phyloP scores from a whole-genome alignment of 352 stramenopile genomes.

The Pythium diclinum region DNA sequence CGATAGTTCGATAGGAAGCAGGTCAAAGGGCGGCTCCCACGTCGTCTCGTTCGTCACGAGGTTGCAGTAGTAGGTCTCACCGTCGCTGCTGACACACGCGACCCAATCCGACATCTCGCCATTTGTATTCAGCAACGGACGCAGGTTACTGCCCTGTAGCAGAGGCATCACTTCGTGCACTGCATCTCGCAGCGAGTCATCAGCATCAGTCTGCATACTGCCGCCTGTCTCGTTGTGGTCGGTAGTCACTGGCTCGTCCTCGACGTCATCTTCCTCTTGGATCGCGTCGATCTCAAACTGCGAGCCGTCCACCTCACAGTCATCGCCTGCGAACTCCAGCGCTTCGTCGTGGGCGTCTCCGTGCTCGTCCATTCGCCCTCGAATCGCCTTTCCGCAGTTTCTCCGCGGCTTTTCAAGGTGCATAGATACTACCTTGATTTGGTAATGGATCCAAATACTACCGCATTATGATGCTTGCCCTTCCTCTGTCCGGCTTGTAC shows the following conservation, averaged over 20 bases:
- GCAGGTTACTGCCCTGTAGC: slow-evolving; percentile 7
- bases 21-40: slow-evolving; percentile 32
- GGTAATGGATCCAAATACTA: too few relatives aligned
- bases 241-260: background rate
- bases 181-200: background rate
- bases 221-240: background rate
- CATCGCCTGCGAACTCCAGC: background rate
- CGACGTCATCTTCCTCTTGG: slow-evolving; percentile 10
- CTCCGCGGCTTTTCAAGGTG: slow-evolving; percentile 2
- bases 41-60: slow-evolving; percentile 39
- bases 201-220: background rate
- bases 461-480: too few relatives aligned
- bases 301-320: background rate
- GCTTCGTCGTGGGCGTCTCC: background rate
- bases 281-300: slow-evolving; percentile 21
- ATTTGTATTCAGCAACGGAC: slow-evolving; percentile 12
- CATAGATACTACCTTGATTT: too few relatives aligned
- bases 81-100: slow-evolving; percentile 36
- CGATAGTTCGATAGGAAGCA: background rate
- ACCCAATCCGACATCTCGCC: slow-evolving; percentile 34
- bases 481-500: too few relatives aligned
- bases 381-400: too few relatives aligned
- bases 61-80: slow-evolving; percentile 48
- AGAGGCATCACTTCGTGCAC: background rate
- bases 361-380: background rate